Percentiles rank a stretch among this genome's conserved stretches.
Conservation (phyloP, 129 eudicot genomes). For the Escallonia rubra region DNA sequence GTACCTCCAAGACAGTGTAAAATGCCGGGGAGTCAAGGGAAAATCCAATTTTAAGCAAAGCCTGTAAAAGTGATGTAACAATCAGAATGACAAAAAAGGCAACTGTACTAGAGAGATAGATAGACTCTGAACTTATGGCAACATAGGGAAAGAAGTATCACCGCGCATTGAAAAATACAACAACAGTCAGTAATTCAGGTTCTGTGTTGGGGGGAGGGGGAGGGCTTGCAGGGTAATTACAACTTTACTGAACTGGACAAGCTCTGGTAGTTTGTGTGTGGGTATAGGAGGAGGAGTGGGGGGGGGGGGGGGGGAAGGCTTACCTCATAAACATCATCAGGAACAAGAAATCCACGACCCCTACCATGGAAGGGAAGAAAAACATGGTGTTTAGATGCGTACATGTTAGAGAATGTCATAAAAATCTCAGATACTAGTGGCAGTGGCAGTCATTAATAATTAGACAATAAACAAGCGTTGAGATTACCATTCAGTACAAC, state of each 20-base stretch:
- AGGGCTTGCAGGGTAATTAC: no score
- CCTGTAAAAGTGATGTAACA: constrained; percentile 35
- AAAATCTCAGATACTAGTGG: neutral
- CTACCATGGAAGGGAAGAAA: constrained; percentile 31
- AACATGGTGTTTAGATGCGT: constrained; percentile 8
- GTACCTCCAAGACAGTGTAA: constrained; percentile 94
- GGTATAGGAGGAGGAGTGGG: no score
- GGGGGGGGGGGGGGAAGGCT: neutral
- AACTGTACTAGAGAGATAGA: neutral
- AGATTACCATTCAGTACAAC: neutral
- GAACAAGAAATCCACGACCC: constrained; percentile 82
- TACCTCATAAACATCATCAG: constrained; percentile 89
- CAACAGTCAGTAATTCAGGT: no score
- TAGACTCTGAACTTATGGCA: neutral
- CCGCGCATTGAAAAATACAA: no score
- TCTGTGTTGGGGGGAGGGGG: no score
- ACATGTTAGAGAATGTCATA: neutral
- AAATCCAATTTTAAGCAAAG: constrained; percentile 66
- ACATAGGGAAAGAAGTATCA: no score
- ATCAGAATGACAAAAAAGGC: constrained; percentile 3
- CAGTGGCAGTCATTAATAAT: neutral
- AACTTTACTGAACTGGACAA: no score
- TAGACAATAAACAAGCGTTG: neutral
- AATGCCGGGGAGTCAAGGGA: constrained; percentile 88
- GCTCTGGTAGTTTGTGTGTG: no score